Evolutionary conservation across 2,329 filamentous ascomycete genomes (phyloP), one percentile per base, ranked within the genome.

Genomic region (Fusarium piperis): DNA sequence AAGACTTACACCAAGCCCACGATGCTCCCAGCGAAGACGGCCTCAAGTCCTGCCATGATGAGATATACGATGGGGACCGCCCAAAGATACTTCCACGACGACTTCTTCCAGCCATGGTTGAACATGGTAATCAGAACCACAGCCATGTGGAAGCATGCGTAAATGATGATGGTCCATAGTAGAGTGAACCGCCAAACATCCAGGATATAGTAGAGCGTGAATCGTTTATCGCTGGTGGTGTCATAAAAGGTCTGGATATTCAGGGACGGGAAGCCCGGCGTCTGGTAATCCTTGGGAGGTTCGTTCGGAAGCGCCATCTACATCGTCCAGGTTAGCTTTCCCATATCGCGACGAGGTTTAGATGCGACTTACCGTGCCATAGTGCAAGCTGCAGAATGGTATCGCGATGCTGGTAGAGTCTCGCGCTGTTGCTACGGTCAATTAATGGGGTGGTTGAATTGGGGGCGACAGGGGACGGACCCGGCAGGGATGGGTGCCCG

Each of bases 151-250:
- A 95, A 93, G 20, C 90, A 85, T 35, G 88, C 90, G 75, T 93
- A 95, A 73, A 94, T 89, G 32, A 97, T 89, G 38, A 97, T 82
- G 0, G 94, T 97, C 94, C 94, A 98, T 78, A 91, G 88, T 16
- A 96, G 83, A 1, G 94, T 97, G 81, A 96, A 97, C 71, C 92
- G 91, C 91, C 94, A 95, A 62, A 97, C 93, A 78, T 97, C 94
- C 66, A 82, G 79, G 3, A 93, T 86, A 77, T 92, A 87, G 84
- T 93, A 95, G 74, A 97, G 90, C 38, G 89, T 88, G 66, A 87
- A 87, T 56, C 67, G 71, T 68, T 80, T 82, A 48, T 87, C 83
- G 65, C 80, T 36, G 36, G 78, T 82, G 53, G 77, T 72, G 65
- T 84, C 81, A 71, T 83, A 80, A 13, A 91, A 85, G 26, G 78